These are phyloP conservation scores for Carallia brachiata DNA, from an alignment of 345 rosid genomes.

Conservation along the genomic window DNA sequence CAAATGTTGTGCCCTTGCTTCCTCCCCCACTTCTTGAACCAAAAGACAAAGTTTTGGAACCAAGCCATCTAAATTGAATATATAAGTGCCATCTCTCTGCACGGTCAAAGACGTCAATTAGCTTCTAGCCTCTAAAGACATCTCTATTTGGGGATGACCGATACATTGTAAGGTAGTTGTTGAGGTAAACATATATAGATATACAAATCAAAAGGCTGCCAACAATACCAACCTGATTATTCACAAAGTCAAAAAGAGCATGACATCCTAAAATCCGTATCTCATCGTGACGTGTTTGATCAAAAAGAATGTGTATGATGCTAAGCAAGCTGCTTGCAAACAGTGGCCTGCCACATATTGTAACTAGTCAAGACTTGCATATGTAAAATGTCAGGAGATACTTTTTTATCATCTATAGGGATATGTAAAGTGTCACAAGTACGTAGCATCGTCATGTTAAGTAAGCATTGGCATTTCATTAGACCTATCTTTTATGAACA, in stretches of 20 bases:
- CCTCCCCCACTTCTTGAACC: slow-evolving; percentile 64
- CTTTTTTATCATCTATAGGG: too few species aligned
- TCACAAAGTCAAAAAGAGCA: slow-evolving; percentile 65
- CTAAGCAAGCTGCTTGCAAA: slow-evolving; percentile 74
- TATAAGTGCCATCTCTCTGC: slow-evolving; percentile 64
- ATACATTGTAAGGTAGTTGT: neutral
- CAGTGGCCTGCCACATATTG: slow-evolving; percentile 52
- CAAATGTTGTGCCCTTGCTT: slow-evolving; percentile 31
- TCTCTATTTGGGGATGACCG: slow-evolving; percentile 1
- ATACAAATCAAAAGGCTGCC: slow-evolving; percentile 10
- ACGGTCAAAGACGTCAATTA: slow-evolving; percentile 19
- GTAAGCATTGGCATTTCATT: too few species aligned
- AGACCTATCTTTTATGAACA: neutral
- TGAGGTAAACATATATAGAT: slow-evolving; percentile 3
- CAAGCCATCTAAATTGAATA: slow-evolving; percentile 70
- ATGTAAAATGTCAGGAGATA: neutral
- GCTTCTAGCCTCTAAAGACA: slow-evolving; percentile 8
- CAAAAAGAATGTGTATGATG: slow-evolving; percentile 60
- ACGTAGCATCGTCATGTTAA: too few species aligned
- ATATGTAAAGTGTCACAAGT: too few species aligned
- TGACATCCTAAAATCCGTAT: slow-evolving; percentile 60
- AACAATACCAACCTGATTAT: slow-evolving; percentile 54
- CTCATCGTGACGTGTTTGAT: slow-evolving; percentile 57
- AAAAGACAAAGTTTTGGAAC: slow-evolving; percentile 61
- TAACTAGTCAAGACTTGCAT: slow-evolving; percentile 11